Base-by-base conservation (phyloP, 2,329 filamentous ascomycete genomes). In the Fusarium sp. region DNA sequence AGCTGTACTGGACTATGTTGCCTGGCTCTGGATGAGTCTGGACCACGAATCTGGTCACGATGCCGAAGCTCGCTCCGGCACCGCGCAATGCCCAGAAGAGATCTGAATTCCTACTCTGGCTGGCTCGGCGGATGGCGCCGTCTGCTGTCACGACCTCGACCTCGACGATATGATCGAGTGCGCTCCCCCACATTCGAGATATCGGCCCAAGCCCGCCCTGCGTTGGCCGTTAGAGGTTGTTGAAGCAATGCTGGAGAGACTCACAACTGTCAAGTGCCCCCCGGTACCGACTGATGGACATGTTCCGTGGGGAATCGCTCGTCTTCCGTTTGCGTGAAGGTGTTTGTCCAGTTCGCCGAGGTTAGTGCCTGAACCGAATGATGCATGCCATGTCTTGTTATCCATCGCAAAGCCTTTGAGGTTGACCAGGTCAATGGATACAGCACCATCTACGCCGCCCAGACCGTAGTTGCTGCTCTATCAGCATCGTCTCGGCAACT, bases 281-380 rank as follows among this genome's bases (percentile, higher is more conserved):
- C 84, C 84, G 9, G 85, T 78, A 6, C 84, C 84, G 10, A 87
- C 84, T 6, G 79, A 80, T 0, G 84, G 84, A 55, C 85, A 88
- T 1, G 83, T 82, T 9, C 85, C 85, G 50, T 88, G 85, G 0
- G 85, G 76, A 48, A 88, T 81, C 3, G 84, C 85, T n/a, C 85
- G 78, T 25, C 78, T 77, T 6, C 83, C 84, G 49, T 80, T 77
- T 8, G 78, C 68, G 52, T 84, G 80, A 9, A 88, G 73, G 37
- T 76, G 73, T 32, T 78, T 69, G 9, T 83, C 82, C 13, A 88
- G 72, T 47, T 85, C 78, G 4, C 79, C 78, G 0, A 88, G 78
- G n/a, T 70, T 75, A 31, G 77, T 78, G 2, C 85, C 86, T 4
- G 80, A 76, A 8, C 85, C 85, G 53, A 86, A 79, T 1, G 77